Base-by-base conservation (phyloP, 192 early-diverging fungal genomes). In the Phycomyces nitens region DNA sequence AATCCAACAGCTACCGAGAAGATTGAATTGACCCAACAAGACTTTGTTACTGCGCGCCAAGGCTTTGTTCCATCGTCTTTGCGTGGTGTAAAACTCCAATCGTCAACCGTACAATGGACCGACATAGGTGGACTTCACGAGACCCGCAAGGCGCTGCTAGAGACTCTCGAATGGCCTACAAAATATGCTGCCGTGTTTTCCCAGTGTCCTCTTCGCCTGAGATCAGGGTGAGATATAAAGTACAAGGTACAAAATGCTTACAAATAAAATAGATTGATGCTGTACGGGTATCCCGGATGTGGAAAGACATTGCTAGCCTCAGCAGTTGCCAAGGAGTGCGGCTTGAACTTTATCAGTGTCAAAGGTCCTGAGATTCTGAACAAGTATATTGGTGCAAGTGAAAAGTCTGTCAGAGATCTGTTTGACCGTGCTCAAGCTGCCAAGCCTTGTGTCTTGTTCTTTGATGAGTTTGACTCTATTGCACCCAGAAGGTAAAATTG, bases 231-330 rank as follows among this genome's bases (percentile, higher is more conserved):
- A 18, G 70, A 49, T 16, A 16, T 42, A 16, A 53, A 40, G 49
- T 12, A n/a, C 34, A 54, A 49, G 8, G 12, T n/a, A 18, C 15
- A 47, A 15, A 51, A 26, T n/a, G 15, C 40, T 5, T 51, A 39
- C n/a, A 52, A 55, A 10, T 29, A 5, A 22, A 44, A 63, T 58
- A 87, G 93, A 56, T 77, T 99, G 18, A 72, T 99, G 42, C 70
- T 99, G 15, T 99, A 95, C 77, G 97, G 97, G 6, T 97, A 89
- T 62, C 96, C 97, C 5, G 97, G 97, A n/a, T 99, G 97, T 76
- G 97, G 97, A 23, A 99, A 99, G 66, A 99, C 97, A 4, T 70
- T 99, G 66, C 74, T 99, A 16, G 95, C 97, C 1, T 92, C 91
- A 4, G 96, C 97, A 0, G 92, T 96, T 4, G 95, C 95, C 15